Percentiles rank a stretch among this genome's conserved stretches.
Evolutionary conservation across 2,329 filamentous ascomycete genomes (phyloP).

Genomic region (Penicillium nordicum): DNA sequence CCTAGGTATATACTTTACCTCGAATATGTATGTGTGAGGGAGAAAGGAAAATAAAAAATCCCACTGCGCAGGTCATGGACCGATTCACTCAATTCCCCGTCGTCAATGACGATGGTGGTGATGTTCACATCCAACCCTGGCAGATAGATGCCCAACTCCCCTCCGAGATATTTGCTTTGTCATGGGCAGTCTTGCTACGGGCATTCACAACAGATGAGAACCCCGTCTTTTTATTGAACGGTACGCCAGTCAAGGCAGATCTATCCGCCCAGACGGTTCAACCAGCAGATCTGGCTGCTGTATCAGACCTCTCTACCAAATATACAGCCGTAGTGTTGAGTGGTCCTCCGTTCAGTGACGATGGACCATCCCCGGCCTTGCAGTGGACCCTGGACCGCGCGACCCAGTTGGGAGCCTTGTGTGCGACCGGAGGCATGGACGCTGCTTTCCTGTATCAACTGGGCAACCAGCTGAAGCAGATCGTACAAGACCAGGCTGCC

Average conservation of each 20-base stretch:
- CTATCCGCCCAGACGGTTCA: slow-evolving; percentile 16
- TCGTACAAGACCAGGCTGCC: slow-evolving; percentile 24
- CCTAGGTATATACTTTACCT: slow-evolving; percentile 12
- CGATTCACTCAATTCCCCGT: slow-evolving; percentile 23
- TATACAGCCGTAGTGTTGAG: slow-evolving; percentile 27
- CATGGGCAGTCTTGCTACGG: slow-evolving; percentile 32
- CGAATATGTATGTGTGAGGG: slow-evolving; percentile 12
- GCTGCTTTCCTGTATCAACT: slow-evolving; percentile 27
- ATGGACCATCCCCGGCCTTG: slow-evolving; percentile 16
- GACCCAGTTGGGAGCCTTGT: slow-evolving; percentile 23
- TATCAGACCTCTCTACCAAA: slow-evolving; percentile 8
- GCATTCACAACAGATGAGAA: slow-evolving; percentile 32
- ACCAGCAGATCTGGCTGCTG: slow-evolving; percentile 14
- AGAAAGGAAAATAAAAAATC: not conserved
- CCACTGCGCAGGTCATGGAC: slow-evolving; percentile 18
- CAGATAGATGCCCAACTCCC: slow-evolving; percentile 18
- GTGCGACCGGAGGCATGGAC: slow-evolving; percentile 25
- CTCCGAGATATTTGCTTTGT: slow-evolving; percentile 19
- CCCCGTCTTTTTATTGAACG: slow-evolving; percentile 32
- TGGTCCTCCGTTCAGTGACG: slow-evolving; percentile 4
- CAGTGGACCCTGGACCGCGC: slow-evolving; percentile 23
- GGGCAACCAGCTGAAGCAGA: slow-evolving; percentile 27
- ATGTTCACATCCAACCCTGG: slow-evolving; percentile 15
- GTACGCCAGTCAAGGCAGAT: slow-evolving; percentile 27
- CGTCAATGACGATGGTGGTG: slow-evolving; percentile 15